phyloP scores from a whole-genome alignment of 2,329 filamentous ascomycete genomes.

The Aspergillus nomiae region DNA sequence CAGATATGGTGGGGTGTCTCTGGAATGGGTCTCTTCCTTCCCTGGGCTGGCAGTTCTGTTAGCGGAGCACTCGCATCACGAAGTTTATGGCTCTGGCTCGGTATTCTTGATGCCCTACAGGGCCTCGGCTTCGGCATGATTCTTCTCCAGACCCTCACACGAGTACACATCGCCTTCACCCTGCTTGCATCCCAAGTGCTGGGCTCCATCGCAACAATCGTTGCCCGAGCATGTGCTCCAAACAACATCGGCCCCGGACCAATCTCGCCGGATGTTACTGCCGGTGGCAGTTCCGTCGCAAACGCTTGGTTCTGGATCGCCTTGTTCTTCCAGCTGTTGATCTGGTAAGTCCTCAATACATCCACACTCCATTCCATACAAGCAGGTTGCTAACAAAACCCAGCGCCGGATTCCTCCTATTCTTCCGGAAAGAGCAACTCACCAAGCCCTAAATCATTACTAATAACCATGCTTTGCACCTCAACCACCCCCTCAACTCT shows the following conservation, averaged over 20 bases:
- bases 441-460: constrained; percentile 39
- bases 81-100: constrained; percentile 67
- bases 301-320: constrained; percentile 64
- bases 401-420: constrained; percentile 44
- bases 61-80: constrained; percentile 60
- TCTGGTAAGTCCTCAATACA: constrained; percentile 52
- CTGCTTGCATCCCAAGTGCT: constrained; percentile 63
- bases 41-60: constrained; percentile 61
- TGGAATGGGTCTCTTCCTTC: constrained; percentile 62
- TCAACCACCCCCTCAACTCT: neutral
- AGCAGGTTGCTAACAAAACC: neutral
- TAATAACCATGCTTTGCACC: no score
- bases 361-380: neutral
- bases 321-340: constrained; percentile 57
- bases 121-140: constrained; percentile 70
- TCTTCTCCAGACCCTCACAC: constrained; percentile 64
- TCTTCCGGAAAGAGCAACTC: constrained; percentile 50
- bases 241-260: constrained; percentile 62
- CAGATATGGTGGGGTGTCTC: constrained; percentile 69
- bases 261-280: constrained; percentile 64
- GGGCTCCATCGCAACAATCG: constrained; percentile 64
- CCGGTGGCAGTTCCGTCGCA: constrained; percentile 48
- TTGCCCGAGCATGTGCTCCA: constrained; percentile 62
- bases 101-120: constrained; percentile 65
- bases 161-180: constrained; percentile 66